A percentile compares a stretch with the other conserved stretches of the same genome.
Evolutionary conservation across 192 early-diverging fungal species (phyloP).

Genomic region (Thamnidium elegans): DNA sequence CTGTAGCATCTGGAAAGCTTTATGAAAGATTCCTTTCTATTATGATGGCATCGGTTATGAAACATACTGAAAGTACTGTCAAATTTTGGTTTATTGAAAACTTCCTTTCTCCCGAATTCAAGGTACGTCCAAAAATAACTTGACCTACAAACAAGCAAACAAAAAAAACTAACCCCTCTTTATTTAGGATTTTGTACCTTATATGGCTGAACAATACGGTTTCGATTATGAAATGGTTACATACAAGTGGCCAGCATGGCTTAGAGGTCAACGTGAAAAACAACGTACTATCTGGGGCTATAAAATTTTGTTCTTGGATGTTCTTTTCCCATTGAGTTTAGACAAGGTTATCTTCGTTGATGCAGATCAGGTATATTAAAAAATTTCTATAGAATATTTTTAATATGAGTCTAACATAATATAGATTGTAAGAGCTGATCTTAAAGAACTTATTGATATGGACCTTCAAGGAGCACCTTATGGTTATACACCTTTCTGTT

Average conservation of each 20-base stretch:
- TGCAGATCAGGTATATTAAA: constrained; percentile 79
- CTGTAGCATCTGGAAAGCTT: constrained; percentile 95
- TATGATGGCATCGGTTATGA: constrained; percentile 92
- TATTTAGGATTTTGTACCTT: constrained; percentile 78
- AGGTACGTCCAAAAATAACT: constrained; percentile 42
- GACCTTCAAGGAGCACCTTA: constrained; percentile 94
- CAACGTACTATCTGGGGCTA: constrained; percentile 98
- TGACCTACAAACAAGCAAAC: background rate
- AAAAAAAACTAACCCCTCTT: background rate
- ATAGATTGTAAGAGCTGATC: constrained; percentile 89
- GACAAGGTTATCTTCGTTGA: constrained; percentile 98
- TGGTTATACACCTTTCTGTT: constrained; percentile 96
- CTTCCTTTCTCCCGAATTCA: constrained; percentile 96
- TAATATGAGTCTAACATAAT: background rate
- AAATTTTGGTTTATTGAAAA: constrained; percentile 99
- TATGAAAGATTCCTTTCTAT: constrained; percentile 97
- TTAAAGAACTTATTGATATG: constrained; percentile 90
- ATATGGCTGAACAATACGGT: constrained; percentile 78
- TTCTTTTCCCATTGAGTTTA: constrained; percentile 88
- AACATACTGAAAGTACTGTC: constrained; percentile 82
- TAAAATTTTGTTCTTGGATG: constrained; percentile 98
- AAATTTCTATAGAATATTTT: background rate
- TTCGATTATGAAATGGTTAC: constrained; percentile 97
- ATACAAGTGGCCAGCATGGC: constrained; percentile 98
- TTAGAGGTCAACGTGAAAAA: constrained; percentile 88